Evolutionary conservation across 257 asterid species (phyloP), one percentile per base, ranked within the genome.

Genomic region (Nicotiana tomentosiformis): DNA sequence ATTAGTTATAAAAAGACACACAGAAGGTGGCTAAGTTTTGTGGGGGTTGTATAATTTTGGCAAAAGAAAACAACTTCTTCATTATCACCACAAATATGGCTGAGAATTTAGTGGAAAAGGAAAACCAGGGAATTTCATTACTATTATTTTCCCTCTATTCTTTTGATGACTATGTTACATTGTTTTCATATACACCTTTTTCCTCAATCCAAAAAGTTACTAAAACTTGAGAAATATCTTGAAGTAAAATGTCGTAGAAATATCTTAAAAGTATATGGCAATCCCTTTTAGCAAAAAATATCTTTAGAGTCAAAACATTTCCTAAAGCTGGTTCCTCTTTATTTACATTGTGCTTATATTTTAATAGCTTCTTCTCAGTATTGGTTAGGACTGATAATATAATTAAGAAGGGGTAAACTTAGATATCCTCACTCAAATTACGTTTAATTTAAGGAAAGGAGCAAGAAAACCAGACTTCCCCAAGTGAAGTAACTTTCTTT

Each of bases 1-100:
- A 77, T 80, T 82, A 83, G 80, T 67, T 80, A 81, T 70, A 60
- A 72, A 57, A 83, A 76, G 80, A 79, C 88, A 84, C 81, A 4
- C 10, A 60, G 81, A 88, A 84, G 77, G 61, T 74, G 51, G 66
- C 68, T 60, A 82, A 82, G 70, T 17, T 43, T 11, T 3, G 88
- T 86, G 87, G 93, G 88, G 79, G 77, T 72, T 83, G 72, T 5
- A 55, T 65, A 55, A 74, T 72, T 87, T 49, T 65, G 70, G 87
- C 84, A 83, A 84, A 85, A 83, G 66, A 86, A 92, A 82, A 68
- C 92, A 92, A 92, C 85, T 56, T 90, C 83, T 39, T 77, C 81
- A 64, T 87, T 86, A 89, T 90, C 93, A 53, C 70, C 69, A 66
- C 23, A 65, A 83, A 86, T 46, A 70, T 84, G 87, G 86, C 87